Evolutionary conservation across 257 asterid genomes (phyloP).

Genomic region (Knoxia roxburghii): DNA sequence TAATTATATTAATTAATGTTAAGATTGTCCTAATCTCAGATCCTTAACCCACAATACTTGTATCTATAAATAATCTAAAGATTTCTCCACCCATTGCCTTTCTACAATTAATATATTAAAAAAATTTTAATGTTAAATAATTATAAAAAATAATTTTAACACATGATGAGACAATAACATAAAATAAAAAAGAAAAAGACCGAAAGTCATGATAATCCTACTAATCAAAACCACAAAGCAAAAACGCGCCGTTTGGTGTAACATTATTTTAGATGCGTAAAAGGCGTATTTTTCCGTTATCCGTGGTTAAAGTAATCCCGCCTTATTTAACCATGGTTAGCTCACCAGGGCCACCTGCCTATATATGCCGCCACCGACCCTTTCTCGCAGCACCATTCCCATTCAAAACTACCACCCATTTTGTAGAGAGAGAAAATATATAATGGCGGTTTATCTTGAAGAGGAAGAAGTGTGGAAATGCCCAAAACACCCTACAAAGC

Average conservation of each 20-base stretch:
- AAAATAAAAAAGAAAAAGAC: too few relatives aligned
- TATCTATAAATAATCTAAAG: too few relatives aligned
- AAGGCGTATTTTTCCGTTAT: background rate
- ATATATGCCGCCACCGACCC: slow-evolving; percentile 6
- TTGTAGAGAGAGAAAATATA: background rate
- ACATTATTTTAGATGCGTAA: background rate
- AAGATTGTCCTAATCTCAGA: too few relatives aligned
- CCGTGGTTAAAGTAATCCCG: background rate
- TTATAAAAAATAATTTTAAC: too few relatives aligned
- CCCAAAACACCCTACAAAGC: slow-evolving; percentile 66
- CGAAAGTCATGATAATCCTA: background rate
- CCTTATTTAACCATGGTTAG: slow-evolving; percentile 5
- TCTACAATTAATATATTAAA: too few relatives aligned
- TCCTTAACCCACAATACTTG: too few relatives aligned
- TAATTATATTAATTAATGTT: too few relatives aligned
- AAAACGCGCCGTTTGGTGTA: slow-evolving; percentile 10
- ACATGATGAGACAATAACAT: too few relatives aligned
- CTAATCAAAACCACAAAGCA: background rate
- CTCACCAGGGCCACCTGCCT: background rate
- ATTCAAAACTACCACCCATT: slow-evolving; percentile 7
- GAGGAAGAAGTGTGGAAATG: slow-evolving; percentile 75
- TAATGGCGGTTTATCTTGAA: slow-evolving; percentile 40
- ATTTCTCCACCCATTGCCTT: too few relatives aligned
- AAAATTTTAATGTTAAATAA: too few relatives aligned
- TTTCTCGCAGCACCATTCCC: background rate